Evolutionary conservation across 257 asterid species (phyloP), one percentile per base, ranked within the genome.

Genomic region (Prunella vulgaris): DNA sequence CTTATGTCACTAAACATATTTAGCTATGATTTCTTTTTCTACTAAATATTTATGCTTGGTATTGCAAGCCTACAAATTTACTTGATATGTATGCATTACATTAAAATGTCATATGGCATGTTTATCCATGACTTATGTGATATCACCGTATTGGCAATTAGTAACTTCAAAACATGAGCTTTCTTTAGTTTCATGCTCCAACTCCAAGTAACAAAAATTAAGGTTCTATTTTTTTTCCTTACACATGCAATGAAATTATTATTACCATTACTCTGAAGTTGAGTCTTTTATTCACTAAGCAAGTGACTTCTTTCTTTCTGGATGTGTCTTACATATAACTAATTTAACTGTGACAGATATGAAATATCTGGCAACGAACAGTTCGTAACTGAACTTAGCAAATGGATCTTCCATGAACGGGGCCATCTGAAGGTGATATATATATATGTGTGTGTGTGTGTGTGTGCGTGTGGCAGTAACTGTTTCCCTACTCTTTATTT

Each of bases 341-440:
- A n/a, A n/a, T n/a, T 52, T 35, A 60, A 60, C 69, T 75, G 52
- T 77, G 75, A 59, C 86, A 90, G 97, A 72, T 82, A 86, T 48
- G 84, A 54, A 60, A 90, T 85, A 86, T 90, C 92, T 60, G 94
- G 97, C 51, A 90, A 90, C 7, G 92, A 90, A 67, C 92, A 88
- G 74, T 88, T 90, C 71, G 71, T 78, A 53, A 82, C 87, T 58
- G 97, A 90, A 82, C 72, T 85, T 77, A 82, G 92, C 87, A 90
- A 88, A 83, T 90, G 97, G 97, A 79, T 90, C 70, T 90, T 90
- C 88, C 97, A 90, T 76, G 96, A 86, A 75, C 83, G 94, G 69
- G 96, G 97, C 60, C 94, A 90, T 80, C 85, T 90, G 51, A 90
- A 88, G 97, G 97, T 88, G 68, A 69, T 65, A 2, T 69, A 57